Evolutionary conservation across 345 rosid species (phyloP), one percentile per base, ranked within the genome.

Genomic region (Firmiana major): DNA sequence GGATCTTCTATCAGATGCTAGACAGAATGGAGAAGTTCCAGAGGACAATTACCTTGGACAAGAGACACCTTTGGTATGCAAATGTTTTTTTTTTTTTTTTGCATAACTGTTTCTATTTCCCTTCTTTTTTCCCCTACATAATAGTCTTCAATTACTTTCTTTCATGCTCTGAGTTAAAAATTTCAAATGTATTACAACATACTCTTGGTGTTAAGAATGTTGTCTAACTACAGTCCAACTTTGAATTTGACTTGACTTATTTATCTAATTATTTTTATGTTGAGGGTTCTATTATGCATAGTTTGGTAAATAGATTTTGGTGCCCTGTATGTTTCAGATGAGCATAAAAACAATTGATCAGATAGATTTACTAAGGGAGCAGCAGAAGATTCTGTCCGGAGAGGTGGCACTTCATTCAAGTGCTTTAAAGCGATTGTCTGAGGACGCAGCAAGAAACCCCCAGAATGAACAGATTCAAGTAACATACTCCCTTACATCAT

Each of bases 341-440:
- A 88, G 93, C 88, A 85, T 84, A 83, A 91, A 88, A 86, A 84
- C 95, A 78, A 85, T 86, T 51, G 97, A 93, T 82, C 97, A 92
- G 84, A 81, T 93, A 71, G 95, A 93, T 80, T 97, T 96, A 68
- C 82, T 93, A 79, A 89, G 93, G 89, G 98, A 93, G 85, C 98
- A 96, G 67, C 97, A 89, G 79, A 93, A 96, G 85, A 89, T 93
- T 83, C 85, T 96, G 83, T 87, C 91, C 5, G 99, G 97, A 62
- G 99, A 89, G 82, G 91, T 86, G 78, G 97, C 93, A 43, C 85
- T 91, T 42, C 94, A 92, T 85, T 89, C 90, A 78, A 96, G 99
- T 87, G 88, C 94, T 78, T 82, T 96, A 73, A 96, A 92, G 86
- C 86, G 92, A 78, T 84, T 96, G 81, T 86, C 91, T 34, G 92